Base-by-base conservation (phyloP, 2,329 filamentous ascomycete species). In the Colletotrichum coccodes region DNA sequence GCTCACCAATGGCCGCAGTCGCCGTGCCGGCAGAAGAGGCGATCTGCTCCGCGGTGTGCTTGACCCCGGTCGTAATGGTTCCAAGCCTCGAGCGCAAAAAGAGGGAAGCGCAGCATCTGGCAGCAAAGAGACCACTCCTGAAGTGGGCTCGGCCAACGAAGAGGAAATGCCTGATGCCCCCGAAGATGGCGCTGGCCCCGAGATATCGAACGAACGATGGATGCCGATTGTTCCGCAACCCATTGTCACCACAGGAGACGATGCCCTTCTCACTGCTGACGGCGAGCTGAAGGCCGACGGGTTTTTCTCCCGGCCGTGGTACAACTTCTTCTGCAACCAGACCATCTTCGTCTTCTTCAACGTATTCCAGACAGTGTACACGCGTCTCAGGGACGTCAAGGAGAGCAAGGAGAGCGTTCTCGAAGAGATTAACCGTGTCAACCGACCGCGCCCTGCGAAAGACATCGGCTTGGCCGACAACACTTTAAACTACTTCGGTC, bases 281-380 rank as follows among this genome's bases (percentile, higher is more conserved):
- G 89, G 86, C 76, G 90, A 86, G 80, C 88, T 88, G 74, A 95
- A 87, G 84, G 92, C 82, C 70, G 94, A 97, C 70, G 92, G 94
- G 59, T 91, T 93, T 66, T 97, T 96, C 80, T 87, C 87, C 73
- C 92, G 95, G 53, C 90, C 90, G 12, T 91, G 89, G 80, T 97
- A 94, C 83, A 95, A 95, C 77, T 90, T 98, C 77, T 99, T 97
- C 83, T 92, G 91, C 78, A 98, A 98, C 79, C 89, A 94, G 75
- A 94, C 92, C 4, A 91, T 99, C 68, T 97, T 94, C 77, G 95
- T 96, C 80, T 98, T 99, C 85, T 92, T 99, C 83, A 93, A 92
- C 73, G 91, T 97, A 70, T 96, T 99, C 78, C 90, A 97, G 76
- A 92, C 92, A n/a, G 84, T 99, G 6, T 98, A 97, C 81, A 89